Conservation (phyloP, 306 rosid species). For the Oxytropis ochrocephala region DNA sequence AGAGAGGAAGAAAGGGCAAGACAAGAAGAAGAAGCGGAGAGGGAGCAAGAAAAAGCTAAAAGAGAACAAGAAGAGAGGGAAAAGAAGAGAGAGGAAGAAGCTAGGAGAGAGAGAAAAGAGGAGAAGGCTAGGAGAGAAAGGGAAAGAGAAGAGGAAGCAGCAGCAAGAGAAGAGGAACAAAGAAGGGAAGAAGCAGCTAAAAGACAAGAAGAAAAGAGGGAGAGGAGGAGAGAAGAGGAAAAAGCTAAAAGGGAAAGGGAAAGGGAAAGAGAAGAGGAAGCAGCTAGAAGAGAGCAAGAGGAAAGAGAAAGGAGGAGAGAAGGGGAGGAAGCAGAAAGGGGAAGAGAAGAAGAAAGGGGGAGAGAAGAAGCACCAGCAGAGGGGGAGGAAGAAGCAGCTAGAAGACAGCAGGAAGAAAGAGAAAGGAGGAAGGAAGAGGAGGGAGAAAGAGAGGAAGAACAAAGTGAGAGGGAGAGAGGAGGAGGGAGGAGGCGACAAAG, state of each 20-base stretch:
- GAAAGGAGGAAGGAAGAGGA: not conserved
- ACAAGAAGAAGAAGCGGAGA: not conserved
- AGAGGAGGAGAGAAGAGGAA: not conserved
- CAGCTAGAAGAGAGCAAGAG: not conserved
- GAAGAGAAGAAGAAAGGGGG: slow-evolving; percentile 1
- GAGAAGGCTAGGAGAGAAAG: not conserved
- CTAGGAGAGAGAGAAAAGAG: not conserved
- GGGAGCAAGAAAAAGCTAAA: not conserved
- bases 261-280: not conserved
- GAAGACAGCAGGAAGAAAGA: not conserved
- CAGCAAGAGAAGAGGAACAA: not conserved
- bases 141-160: not conserved
- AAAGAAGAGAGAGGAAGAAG: not conserved
- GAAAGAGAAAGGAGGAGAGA: not conserved
- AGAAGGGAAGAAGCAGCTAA: not conserved
- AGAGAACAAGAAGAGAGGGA: not conserved
- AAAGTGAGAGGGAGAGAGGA: not conserved
- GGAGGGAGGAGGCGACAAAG: not conserved
- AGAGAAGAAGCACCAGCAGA: not conserved
- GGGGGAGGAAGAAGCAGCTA: not conserved
- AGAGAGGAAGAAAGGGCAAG: not conserved
- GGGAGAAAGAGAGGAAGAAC: not conserved
- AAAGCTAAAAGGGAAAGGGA: not conserved
- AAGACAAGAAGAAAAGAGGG: not conserved
- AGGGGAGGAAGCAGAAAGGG: not conserved